Evolutionary conservation across 1,284 basidiomycete species (phyloP).

Genomic region (Cryptococcus hybrid): DNA sequence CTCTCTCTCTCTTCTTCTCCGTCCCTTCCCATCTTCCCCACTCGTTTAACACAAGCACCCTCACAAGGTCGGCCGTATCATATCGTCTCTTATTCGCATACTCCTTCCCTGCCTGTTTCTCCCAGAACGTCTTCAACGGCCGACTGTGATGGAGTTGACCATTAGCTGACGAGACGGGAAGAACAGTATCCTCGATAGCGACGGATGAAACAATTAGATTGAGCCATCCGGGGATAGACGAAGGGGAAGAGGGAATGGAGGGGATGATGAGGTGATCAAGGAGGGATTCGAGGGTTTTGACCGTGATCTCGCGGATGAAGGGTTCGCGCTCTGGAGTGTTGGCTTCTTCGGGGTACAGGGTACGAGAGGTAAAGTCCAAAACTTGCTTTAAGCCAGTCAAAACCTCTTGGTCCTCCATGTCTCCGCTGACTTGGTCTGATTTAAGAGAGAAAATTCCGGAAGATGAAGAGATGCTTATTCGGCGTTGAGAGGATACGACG

Average conservation of each 20-base stretch:
- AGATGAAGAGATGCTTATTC: neutral
- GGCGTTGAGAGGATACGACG: slow-evolving; percentile 1
- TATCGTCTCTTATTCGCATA: slow-evolving; percentile 25
- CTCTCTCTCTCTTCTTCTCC: slow-evolving; percentile 10
- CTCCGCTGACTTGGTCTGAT: neutral
- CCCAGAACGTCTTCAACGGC: slow-evolving; percentile 36
- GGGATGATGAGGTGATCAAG: slow-evolving; percentile 65
- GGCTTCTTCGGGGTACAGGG: slow-evolving; percentile 11
- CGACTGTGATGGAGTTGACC: neutral
- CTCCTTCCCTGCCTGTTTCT: slow-evolving; percentile 52
- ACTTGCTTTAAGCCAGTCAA: slow-evolving; percentile 17
- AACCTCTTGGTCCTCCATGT: slow-evolving; percentile 3
- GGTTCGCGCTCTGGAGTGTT: slow-evolving; percentile 4
- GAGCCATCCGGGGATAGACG: slow-evolving; percentile 62
- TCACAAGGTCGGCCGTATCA: slow-evolving; percentile 14
- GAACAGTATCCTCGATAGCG: slow-evolving; percentile 58
- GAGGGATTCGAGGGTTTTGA: slow-evolving; percentile 46
- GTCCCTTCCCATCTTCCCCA: slow-evolving; percentile 22
- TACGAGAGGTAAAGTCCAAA: slow-evolving; percentile 16
- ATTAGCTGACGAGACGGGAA: neutral
- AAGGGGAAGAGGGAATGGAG: slow-evolving; percentile 62
- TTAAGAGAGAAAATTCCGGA: slow-evolving; percentile 8
- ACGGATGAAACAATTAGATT: slow-evolving; percentile 58
- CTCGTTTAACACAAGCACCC: slow-evolving; percentile 12
- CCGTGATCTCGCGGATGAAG: slow-evolving; percentile 15